Percentiles rank a stretch among this genome's conserved stretches.
These are phyloP conservation scores for Pythium grandisporangium DNA, from an alignment of 352 stramenopile species.

Conservation along the genomic window DNA sequence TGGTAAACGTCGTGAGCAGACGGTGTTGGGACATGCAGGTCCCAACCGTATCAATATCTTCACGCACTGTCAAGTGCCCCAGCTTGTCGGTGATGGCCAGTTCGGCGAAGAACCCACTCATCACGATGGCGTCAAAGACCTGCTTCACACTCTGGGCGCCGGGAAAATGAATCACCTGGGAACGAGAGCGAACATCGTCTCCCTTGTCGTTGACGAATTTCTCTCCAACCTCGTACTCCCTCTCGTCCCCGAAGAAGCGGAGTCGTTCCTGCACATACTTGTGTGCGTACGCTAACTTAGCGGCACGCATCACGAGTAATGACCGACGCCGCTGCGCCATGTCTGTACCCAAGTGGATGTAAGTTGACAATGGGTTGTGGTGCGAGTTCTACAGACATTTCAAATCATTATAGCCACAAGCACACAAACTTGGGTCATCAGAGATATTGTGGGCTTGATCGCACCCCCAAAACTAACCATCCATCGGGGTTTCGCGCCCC, in stretches of 20 bases:
- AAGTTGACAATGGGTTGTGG: background rate
- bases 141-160: constrained; percentile 23
- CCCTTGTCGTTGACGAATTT: background rate
- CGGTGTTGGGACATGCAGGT: constrained; percentile 28
- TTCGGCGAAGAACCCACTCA: constrained; percentile 33
- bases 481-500: too few species aligned
- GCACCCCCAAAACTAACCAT: too few species aligned
- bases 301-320: background rate
- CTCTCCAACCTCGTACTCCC: background rate
- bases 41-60: constrained; percentile 31
- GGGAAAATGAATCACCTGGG: constrained; percentile 33
- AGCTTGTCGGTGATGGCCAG: constrained; percentile 43
- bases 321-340: background rate
- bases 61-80: constrained; percentile 33
- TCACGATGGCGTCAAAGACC: constrained; percentile 35
- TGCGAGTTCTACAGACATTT: constrained; percentile 1
- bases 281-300: background rate
- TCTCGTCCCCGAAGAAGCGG: background rate
- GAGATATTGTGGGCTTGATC: too few species aligned
- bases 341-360: constrained; percentile 4
- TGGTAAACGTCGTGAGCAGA: constrained; percentile 16
- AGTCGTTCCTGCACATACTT: constrained; percentile 3
- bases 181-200: constrained; percentile 8
- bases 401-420: background rate
- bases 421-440: background rate